These are phyloP conservation scores for baker's yeast (Saccharomyces cerevisiae) DNA, from an alignment of 805 yeast genomes.

Conservation along the genomic window DNA sequence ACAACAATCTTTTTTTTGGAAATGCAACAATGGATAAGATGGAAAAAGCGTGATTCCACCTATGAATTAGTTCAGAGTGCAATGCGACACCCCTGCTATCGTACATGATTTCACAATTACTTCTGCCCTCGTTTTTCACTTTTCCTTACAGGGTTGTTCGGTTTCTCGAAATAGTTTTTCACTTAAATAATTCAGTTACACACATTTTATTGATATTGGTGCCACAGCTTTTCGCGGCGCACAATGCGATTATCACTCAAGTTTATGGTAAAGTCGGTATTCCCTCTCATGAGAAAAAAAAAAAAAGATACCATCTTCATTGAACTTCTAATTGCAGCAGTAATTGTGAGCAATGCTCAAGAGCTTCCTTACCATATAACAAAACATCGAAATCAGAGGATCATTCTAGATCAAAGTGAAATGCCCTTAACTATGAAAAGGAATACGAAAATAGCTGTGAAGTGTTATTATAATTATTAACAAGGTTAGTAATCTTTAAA, in stretches of 20 bases:
- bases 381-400: not conserved
- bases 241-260: not conserved
- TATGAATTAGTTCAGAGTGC: constrained; percentile 41
- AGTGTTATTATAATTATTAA: not conserved
- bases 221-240: not conserved
- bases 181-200: not conserved
- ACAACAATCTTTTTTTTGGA: constrained; percentile 48
- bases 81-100: not conserved
- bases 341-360: too few relatives aligned
- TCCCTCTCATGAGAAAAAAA: not conserved
- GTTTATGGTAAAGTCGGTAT: not conserved
- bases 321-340: not conserved
- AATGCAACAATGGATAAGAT: constrained; percentile 65
- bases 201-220: not conserved
- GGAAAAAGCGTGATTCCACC: constrained; percentile 69
- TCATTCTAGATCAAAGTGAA: too few relatives aligned
- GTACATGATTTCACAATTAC: not conserved
- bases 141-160: not conserved
- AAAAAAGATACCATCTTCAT: not conserved
- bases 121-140: not conserved
- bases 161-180: not conserved
- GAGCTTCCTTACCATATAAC: not conserved
- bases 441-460: not conserved
- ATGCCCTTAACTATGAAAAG: not conserved
- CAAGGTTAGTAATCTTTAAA: not conserved